phyloP scores from a whole-genome alignment of 768 basidiomycete genomes.

The Wakefieldia striispora region DNA sequence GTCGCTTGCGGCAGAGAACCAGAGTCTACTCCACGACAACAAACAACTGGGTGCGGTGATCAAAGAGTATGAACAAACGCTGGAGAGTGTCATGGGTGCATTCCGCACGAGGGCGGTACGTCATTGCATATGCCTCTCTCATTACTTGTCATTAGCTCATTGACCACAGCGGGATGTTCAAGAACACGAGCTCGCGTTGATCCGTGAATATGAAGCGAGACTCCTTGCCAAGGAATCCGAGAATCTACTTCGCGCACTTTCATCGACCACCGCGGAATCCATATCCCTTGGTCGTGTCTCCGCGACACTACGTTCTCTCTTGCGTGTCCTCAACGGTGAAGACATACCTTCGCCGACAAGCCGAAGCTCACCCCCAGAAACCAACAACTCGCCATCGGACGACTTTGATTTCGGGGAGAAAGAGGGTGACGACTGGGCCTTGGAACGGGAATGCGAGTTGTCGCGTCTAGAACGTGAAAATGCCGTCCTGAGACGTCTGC shows the following conservation, averaged over 20 bases:
- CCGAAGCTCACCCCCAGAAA: constrained; percentile 3
- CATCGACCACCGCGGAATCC: constrained; percentile 62
- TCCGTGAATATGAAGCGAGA: constrained; percentile 87
- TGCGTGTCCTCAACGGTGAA: constrained; percentile 72
- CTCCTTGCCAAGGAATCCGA: constrained; percentile 76
- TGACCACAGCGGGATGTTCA: constrained; percentile 81
- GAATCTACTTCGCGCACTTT: constrained; percentile 55
- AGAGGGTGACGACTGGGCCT: constrained; percentile 66
- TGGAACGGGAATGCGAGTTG: constrained; percentile 91
- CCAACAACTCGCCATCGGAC: not conserved
- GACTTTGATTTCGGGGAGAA: constrained; percentile 29
- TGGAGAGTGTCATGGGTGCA: constrained; percentile 89
- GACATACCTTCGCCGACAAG: constrained; percentile 30
- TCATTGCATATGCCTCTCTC: constrained; percentile 16
- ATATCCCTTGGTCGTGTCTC: constrained; percentile 70
- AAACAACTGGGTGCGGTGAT: constrained; percentile 89
- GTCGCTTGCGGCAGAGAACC: constrained; percentile 79
- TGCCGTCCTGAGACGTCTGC: constrained; percentile 68
- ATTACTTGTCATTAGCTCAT: not conserved
- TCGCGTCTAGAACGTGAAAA: constrained; percentile 88
- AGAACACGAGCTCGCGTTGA: constrained; percentile 84
- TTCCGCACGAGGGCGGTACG: constrained; percentile 91
- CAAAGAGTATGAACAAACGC: constrained; percentile 95
- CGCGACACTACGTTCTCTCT: constrained; percentile 60
- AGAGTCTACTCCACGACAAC: constrained; percentile 86